Base-by-base conservation (phyloP, 306 rosid genomes). In the Gillenia trifoliata region DNA sequence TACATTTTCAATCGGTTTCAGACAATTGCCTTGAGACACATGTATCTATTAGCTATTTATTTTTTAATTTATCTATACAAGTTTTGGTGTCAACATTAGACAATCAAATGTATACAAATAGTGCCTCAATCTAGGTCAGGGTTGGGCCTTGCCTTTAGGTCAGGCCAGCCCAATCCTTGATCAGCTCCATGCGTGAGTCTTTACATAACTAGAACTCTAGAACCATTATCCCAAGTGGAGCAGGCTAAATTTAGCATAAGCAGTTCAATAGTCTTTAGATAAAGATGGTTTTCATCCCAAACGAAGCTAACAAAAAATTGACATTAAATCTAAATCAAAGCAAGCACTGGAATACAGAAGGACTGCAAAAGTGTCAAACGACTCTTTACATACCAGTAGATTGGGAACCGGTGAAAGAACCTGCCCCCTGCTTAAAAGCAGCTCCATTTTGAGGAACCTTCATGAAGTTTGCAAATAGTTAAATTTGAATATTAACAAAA, bases 361-460 rank as follows among this genome's bases (percentile, higher is more conserved):
- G 26, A 59, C 66, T 12, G 72, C 71, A 5, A 36, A 47, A 65
- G 33, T 45, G 50, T n/a, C 64, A 71, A 16, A 8, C 33, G n/a
- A 62, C 64, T 38, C 61, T 71, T n/a, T 68, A 83, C 90, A 75
- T 78, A 86, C 90, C n/a, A 20, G 84, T 62, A 63, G 89, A 84
- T 85, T 84, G 95, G 75, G 87, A 84, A 69, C 87, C 90, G n/a
- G 79, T 36, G 16, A 86, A 77, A 77, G 65, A 72, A 64, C 81
- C 82, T 31, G 75, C 52, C 72, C 83, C 83, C 74, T 83, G 97
- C 82, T 78, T 84, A 75, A 69, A 78, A 55, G 90, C 86, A 74
- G 91, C 83, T 85, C 99, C 99, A 79, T 92, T 95, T 84, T 86
- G 92, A 78, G 86, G 87, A 80, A 73, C 88, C 98, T 94, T 74